Conservation (phyloP, 176 grass and related monocot species). For the Triticum dicoccoides region DNA sequence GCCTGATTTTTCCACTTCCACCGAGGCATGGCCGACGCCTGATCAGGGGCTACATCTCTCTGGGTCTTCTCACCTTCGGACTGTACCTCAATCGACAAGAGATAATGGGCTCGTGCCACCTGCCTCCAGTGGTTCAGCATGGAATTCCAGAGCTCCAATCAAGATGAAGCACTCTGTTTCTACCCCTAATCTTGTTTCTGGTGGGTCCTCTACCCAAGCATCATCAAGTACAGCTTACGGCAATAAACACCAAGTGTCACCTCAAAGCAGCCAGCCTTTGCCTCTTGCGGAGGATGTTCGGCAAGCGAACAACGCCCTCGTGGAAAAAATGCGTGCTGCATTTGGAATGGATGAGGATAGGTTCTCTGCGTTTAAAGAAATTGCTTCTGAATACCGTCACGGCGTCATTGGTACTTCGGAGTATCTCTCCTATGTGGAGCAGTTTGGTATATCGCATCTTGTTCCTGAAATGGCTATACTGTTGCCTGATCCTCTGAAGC, state of each 20-base stretch:
- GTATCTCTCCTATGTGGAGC: conserved; percentile 91
- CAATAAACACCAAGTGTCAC: conserved; percentile 16
- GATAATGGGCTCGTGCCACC: conserved; percentile 37
- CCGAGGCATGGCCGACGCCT: conserved; percentile 39
- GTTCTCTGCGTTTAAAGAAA: conserved; percentile 74
- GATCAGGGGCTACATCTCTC: conserved; percentile 33
- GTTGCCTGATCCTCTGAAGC: conserved; percentile 70
- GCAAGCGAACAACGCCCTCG: conserved; percentile 66
- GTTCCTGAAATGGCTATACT: conserved; percentile 80
- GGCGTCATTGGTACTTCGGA: conserved; percentile 63
- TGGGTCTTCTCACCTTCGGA: conserved; percentile 38
- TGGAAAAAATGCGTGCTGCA: conserved; percentile 68
- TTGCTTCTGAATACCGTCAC: conserved; percentile 76
- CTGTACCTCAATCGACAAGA: conserved; percentile 26
- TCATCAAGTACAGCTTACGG: conserved; percentile 34
- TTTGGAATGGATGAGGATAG: conserved; percentile 76
- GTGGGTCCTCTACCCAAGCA: conserved; percentile 25
- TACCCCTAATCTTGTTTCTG: conserved; percentile 45
- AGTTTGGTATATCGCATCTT: conserved; percentile 83
- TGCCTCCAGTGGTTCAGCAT: conserved; percentile 29
- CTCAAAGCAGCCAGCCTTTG: conserved; percentile 20
- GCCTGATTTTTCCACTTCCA: conserved; percentile 28
- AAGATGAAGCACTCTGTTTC: conserved; percentile 63
- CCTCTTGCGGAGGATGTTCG: conserved; percentile 47
- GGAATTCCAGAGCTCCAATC: conserved; percentile 43